Base-by-base conservation (phyloP, 352 stramenopile genomes). In the Phytophthora sansomeana region DNA sequence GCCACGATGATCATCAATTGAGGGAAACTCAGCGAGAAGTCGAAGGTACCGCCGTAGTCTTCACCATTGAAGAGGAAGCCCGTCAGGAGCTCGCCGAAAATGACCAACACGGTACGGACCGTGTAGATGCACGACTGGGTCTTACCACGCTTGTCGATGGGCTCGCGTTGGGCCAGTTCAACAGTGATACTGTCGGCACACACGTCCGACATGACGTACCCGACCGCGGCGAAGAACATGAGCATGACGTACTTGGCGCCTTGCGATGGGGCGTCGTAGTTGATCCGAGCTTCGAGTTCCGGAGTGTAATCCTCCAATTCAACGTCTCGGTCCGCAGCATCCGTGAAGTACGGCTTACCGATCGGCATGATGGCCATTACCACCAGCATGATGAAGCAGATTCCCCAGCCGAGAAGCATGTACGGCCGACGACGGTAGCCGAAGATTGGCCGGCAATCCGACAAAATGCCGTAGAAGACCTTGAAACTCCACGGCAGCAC, bases 171-270 rank as follows among this genome's bases (percentile, higher is more conserved):
- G 6, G 74, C 67, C n/a, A 77, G 38, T 19, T 85, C 74, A 1
- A 71, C 59, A 3, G 70, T 55, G 38, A 83, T 70, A 0, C 74
- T 83, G 64, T 96, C 87, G 16, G 80, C 77, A 5, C 76, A 75
- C 1, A 94, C 84, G 55, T 95, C 85, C 0, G 86, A 75, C 54
- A 93, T 77, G 10, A 94, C 71, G 60, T 95, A 95, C 11, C 87
- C 87, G n/a, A 92, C 30, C 1, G 85, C 80, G 0, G 84, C 78
- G 13, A 93, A 49, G 35, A 94, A 83, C 75, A 96, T 90, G 21
- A 89, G 38, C 3, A 90, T 62, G 9, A 85, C 68, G 71, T 89
- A 92, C 50, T 82, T 82, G 51, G 46, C 72, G 6, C 69, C 78
- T 33, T 77, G 35, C 0, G 64, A 28, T 0, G 55, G 35, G 0